Base-by-base conservation (phyloP, 345 rosid species). In the Ceriops zippeliana region DNA sequence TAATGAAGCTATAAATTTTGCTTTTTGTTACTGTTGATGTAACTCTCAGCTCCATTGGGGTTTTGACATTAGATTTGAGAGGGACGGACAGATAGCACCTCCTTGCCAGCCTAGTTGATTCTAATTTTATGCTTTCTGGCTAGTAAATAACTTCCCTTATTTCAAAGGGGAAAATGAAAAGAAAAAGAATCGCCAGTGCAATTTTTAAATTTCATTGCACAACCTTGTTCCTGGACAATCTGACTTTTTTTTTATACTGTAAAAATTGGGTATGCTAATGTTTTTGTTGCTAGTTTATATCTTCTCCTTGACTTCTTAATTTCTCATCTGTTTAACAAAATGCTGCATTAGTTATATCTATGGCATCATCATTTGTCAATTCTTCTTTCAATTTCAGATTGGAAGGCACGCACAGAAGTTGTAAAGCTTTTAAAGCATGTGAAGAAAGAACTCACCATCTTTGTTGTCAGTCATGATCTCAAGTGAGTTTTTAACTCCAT, bases 341-440 rank as follows among this genome's bases (percentile, higher is more conserved):
- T 70, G 65, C 61, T 61, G 47, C 11, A 35, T 16, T 21, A 38
- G 8, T 24, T 47, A 15, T 56, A 17, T 68, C 52, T 67, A 42
- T 27, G 22, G 66, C 4, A 34, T 10, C 2, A 4, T 10, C 15
- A 42, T 42, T 56, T 65, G 47, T 35, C 51, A 28, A 58, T 69
- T 51, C 26, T 62, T 31, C 61, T 32, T 58, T 77, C 72, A 35
- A 58, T 46, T 56, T 58, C 83, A 95, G 99, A 95, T 75, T 89
- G 96, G 99, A 95, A 88, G 80, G 93, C 96, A 54, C 87, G 96
- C 52, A 87, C 96, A 71, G 97, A 95, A 83, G 89, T 91, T 30
- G 85, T 86, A 68, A 95, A 87, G 86, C 97, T 91, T 71, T 79
- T 91, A 78, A 88, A 84, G 84, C 84, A 85, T 77, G 87, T 95